Conservation (phyloP, 31 red algal species). For the Endocladia muricata region DNA sequence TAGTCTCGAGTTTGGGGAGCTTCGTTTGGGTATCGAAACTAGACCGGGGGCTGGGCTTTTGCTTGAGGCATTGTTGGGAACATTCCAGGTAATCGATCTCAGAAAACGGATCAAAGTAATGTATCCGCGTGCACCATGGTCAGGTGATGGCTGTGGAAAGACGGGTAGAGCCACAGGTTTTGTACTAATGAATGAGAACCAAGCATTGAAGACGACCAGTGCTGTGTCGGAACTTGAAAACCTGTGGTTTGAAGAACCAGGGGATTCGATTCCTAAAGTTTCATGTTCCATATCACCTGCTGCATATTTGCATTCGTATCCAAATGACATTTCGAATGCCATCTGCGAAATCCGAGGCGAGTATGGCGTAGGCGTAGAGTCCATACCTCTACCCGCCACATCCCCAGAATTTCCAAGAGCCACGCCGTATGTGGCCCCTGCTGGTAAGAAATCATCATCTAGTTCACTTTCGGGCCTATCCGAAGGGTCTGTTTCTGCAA, state of each 20-base stretch:
- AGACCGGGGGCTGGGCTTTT: conserved; percentile 57
- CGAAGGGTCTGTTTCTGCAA: not conserved
- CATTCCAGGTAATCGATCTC: conserved; percentile 70
- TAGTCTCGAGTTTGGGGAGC: conserved; percentile 73
- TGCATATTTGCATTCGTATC: conserved; percentile 58
- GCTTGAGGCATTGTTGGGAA: conserved; percentile 76
- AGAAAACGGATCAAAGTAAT: conserved; percentile 60
- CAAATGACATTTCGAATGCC: conserved; percentile 62
- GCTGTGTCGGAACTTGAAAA: conserved; percentile 23
- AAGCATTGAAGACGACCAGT: not conserved
- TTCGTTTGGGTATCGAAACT: conserved; percentile 72
- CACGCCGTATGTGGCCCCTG: not conserved
- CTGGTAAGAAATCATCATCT: conserved; percentile 4
- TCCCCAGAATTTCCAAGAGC: not conserved
- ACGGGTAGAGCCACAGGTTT: not conserved
- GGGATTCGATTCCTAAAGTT: not conserved
- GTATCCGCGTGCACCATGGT: conserved; percentile 81
- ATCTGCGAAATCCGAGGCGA: conserved; percentile 70
- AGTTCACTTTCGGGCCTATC: conserved; percentile 10
- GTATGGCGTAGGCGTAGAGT: conserved; percentile 41
- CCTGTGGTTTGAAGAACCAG: not conserved
- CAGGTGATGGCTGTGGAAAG: conserved; percentile 16
- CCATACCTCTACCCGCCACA: not conserved
- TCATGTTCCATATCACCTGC: not conserved
- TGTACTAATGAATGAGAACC: not conserved